These are phyloP conservation scores for Aristolochia californica DNA, from an alignment of 164 flowering plant species.

Conservation along the genomic window DNA sequence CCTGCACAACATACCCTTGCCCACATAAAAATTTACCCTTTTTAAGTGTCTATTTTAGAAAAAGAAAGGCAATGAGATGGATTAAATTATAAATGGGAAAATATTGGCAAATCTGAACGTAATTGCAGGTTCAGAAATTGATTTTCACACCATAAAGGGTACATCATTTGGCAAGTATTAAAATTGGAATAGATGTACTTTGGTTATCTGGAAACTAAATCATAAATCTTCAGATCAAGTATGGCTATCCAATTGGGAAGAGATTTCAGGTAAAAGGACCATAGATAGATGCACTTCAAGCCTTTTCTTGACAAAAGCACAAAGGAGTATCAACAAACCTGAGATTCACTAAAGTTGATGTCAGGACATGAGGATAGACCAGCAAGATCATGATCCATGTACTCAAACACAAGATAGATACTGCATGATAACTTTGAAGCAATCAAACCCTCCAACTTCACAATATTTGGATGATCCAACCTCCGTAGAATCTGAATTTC, in stretches of 20 bases:
- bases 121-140: no score
- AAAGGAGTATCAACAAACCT: conserved; percentile 40
- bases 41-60: background rate
- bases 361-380: conserved; percentile 65
- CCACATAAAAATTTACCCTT: background rate
- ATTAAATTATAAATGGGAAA: background rate
- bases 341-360: conserved; percentile 67
- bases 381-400: conserved; percentile 95
- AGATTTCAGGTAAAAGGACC: no score
- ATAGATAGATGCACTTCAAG: no score
- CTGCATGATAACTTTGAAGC: conserved; percentile 65
- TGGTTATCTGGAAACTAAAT: no score
- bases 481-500: conserved; percentile 78
- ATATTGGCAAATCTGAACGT: no score
- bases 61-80: background rate
- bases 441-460: conserved; percentile 76
- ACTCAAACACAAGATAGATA: conserved; percentile 89
- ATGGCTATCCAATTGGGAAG: no score
- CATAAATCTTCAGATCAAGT: no score
- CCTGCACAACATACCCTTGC: conserved; percentile 26
- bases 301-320: background rate
- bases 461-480: conserved; percentile 81
- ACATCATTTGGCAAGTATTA: no score
- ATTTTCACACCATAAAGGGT: no score
- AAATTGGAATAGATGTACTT: no score